Conservation (phyloP, 179 eudicot species). For the Corrigiola litoralis region DNA sequence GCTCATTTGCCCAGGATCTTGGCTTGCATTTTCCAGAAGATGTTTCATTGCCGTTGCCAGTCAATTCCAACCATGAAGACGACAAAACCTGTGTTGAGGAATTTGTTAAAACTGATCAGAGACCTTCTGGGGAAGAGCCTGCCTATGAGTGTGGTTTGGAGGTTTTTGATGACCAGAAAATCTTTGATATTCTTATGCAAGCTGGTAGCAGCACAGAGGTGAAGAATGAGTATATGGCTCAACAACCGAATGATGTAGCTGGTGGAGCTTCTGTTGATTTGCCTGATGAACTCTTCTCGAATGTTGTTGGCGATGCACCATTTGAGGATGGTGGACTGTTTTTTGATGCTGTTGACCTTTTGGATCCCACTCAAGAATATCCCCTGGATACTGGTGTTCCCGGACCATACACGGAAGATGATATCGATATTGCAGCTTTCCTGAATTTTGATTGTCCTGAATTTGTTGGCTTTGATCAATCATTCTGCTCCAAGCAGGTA, state of each 20-base stretch:
- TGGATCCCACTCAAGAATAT: constrained; percentile 36
- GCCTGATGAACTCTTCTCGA: constrained; percentile 43
- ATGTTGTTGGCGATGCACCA: constrained; percentile 28
- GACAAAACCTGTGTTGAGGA: constrained; percentile 32
- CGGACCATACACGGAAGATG: constrained; percentile 45
- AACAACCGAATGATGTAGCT: constrained; percentile 35
- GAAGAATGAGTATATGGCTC: constrained; percentile 61
- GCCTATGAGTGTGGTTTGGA: constrained; percentile 34
- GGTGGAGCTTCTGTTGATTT: constrained; percentile 35
- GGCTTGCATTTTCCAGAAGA: constrained; percentile 33
- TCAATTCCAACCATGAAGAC: constrained; percentile 33
- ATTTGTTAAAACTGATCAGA: constrained; percentile 26
- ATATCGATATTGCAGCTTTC: constrained; percentile 37
- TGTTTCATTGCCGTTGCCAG: constrained; percentile 28
- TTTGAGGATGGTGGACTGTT: constrained; percentile 47
- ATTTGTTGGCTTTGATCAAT: constrained; percentile 35
- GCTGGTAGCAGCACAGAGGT: constrained; percentile 30
- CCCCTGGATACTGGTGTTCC: constrained; percentile 42
- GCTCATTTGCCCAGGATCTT: constrained; percentile 43
- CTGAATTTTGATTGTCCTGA: constrained; percentile 37
- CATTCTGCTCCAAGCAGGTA: constrained; percentile 44
- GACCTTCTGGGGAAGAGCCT: constrained; percentile 15
- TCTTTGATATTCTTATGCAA: constrained; percentile 43
- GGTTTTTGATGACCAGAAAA: constrained; percentile 29
- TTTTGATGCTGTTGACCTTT: constrained; percentile 63